These are phyloP conservation scores for Fusarium ramigenum DNA, from an alignment of 2,329 filamentous ascomycete species.

Conservation along the genomic window DNA sequence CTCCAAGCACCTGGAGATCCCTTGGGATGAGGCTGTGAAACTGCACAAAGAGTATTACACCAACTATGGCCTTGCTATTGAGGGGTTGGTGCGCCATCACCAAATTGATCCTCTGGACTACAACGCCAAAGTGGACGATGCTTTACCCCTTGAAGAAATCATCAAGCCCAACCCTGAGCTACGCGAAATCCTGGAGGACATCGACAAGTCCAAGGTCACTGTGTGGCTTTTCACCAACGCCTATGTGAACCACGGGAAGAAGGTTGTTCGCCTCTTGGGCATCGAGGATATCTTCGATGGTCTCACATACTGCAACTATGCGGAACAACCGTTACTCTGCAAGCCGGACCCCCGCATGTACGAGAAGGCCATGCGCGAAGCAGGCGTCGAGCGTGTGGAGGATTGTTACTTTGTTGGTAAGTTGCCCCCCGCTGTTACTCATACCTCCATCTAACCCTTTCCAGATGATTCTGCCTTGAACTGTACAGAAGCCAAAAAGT, in stretches of 20 bases:
- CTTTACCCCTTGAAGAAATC: constrained; percentile 84
- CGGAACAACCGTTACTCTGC: constrained; percentile 76
- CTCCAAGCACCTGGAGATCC: constrained; percentile 75
- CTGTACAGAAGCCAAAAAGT: constrained; percentile 76
- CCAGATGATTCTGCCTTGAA: constrained; percentile 89
- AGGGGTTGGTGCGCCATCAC: constrained; percentile 92
- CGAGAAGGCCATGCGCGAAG: constrained; percentile 87
- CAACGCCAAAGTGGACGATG: constrained; percentile 94
- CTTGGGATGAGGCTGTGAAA: constrained; percentile 79
- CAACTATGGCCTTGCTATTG: constrained; percentile 96
- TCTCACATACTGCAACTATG: constrained; percentile 94
- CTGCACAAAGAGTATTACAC: constrained; percentile 94
- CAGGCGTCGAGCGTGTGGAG: constrained; percentile 71
- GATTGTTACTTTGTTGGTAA: constrained; percentile 93
- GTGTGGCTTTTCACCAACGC: constrained; percentile 98
- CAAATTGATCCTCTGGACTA: constrained; percentile 95
- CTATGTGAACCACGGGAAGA: constrained; percentile 85
- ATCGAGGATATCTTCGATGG: constrained; percentile 94
- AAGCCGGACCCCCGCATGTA: constrained; percentile 89
- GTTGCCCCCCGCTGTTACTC: constrained; percentile 45
- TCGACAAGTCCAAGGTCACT: constrained; percentile 85
- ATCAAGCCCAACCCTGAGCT: constrained; percentile 82
- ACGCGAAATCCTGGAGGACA: constrained; percentile 78
- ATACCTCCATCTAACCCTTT: neutral
- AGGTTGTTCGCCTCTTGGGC: constrained; percentile 82